phyloP scores from a whole-genome alignment of 371 early-diverging fungal species.

The Neoconidiobolus thromboides region DNA sequence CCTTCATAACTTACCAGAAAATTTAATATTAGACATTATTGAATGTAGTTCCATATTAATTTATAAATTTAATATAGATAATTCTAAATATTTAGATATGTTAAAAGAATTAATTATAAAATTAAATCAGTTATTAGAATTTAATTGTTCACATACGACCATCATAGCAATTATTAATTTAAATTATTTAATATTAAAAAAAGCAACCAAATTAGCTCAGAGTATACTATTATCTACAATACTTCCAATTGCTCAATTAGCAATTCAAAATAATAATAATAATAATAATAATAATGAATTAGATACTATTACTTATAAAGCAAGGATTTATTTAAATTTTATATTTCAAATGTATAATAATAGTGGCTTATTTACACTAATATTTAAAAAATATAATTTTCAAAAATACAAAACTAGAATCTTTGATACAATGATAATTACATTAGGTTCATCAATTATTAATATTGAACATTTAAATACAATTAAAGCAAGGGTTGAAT shows the following conservation, averaged over 20 bases:
- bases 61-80: background rate
- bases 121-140: no score
- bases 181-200: background rate
- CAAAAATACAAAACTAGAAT: no score
- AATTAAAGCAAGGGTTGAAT: background rate
- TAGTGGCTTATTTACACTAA: slow-evolving; percentile 1
- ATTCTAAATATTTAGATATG: no score
- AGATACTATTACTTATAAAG: background rate
- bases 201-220: background rate
- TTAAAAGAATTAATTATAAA: no score
- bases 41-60: background rate
- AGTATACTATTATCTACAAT: background rate
- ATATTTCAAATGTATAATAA: background rate
- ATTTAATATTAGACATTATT: background rate
- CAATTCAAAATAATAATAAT: background rate
- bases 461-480: no score
- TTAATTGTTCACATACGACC: no score
- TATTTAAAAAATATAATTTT: background rate
- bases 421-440: no score
- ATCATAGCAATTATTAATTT: background rate
- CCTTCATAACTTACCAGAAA: no score
- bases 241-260: background rate
- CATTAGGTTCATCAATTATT: no score
- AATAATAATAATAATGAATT: background rate
- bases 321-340: background rate